Conservation (phyloP, 352 stramenopile genomes). For the Poterioochromonas sp. region DNA sequence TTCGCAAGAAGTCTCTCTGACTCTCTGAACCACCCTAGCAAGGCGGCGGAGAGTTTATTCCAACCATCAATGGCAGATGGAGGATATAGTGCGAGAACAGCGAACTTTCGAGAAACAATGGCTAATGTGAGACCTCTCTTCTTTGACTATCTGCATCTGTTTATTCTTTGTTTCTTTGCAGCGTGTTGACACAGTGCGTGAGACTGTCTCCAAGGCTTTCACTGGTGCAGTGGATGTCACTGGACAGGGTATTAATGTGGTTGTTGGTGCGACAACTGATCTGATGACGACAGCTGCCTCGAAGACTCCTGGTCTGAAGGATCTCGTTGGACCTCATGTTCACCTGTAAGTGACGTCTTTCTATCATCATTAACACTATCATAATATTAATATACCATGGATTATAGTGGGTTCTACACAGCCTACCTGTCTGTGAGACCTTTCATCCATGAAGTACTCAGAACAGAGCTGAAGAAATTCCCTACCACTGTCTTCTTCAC, state of each 20-base stretch:
- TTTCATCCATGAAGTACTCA: background rate
- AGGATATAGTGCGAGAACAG: no score
- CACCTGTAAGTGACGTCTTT: background rate
- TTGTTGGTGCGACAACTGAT: constrained; percentile 16
- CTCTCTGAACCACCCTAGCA: no score
- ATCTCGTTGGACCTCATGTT: background rate
- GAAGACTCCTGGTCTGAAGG: background rate
- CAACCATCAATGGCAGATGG: no score
- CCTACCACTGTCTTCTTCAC: constrained; percentile 20
- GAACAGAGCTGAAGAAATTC: background rate
- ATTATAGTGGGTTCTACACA: constrained; percentile 17
- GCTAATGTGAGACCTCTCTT: no score
- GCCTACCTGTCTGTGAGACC: background rate
- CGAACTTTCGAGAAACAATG: no score
- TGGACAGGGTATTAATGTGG: background rate
- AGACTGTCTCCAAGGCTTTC: background rate
- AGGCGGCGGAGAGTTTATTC: no score
- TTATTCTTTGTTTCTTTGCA: background rate
- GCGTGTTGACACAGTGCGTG: background rate
- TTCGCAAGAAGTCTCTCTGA: no score
- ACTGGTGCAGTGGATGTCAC: constrained; percentile 14
- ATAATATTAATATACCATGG: background rate
- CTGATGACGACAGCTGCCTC: background rate
- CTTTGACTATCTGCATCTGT: no score
- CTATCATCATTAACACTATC: background rate